phyloP scores from a whole-genome alignment of 768 basidiomycete genomes.

The Coprinopsis marcescibilis region DNA sequence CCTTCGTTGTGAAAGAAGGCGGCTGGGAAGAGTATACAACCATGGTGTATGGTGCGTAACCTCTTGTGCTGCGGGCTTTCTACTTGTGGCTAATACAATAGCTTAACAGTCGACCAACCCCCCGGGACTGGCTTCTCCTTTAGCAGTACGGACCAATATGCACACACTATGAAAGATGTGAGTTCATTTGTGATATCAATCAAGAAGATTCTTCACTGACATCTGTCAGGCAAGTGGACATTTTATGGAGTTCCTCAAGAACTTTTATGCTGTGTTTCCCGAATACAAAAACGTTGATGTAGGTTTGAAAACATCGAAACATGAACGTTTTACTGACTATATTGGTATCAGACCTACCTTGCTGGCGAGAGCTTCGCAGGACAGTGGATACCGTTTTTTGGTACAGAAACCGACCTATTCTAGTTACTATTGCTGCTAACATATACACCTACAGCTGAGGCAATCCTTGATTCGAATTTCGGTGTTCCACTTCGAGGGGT shows the following conservation, averaged over 20 bases:
- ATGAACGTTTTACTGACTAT: not conserved
- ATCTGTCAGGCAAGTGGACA: conserved; percentile 61
- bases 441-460: conserved; percentile 53
- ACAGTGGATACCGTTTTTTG: conserved; percentile 96
- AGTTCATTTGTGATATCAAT: conserved; percentile 2
- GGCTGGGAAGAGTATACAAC: conserved; percentile 98
- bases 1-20: conserved; percentile 69
- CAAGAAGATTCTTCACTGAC: conserved; percentile 9
- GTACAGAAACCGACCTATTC: conserved; percentile 44
- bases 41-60: conserved; percentile 75
- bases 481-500: conserved; percentile 64
- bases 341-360: conserved; percentile 70
- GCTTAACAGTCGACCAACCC: conserved; percentile 86
- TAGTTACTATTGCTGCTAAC: too few species aligned
- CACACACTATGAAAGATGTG: conserved; percentile 71
- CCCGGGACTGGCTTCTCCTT: conserved; percentile 94
- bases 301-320: conserved; percentile 25
- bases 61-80: conserved; percentile 1
- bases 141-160: conserved; percentile 77
- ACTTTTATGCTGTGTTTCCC: conserved; percentile 89
- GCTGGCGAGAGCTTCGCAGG: conserved; percentile 97
- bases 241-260: conserved; percentile 75
- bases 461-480: conserved; percentile 58
- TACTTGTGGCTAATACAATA: conserved; percentile 6
- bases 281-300: conserved; percentile 82